Base-by-base conservation (phyloP, 352 stramenopile genomes). In the Phytophthora lateralis region DNA sequence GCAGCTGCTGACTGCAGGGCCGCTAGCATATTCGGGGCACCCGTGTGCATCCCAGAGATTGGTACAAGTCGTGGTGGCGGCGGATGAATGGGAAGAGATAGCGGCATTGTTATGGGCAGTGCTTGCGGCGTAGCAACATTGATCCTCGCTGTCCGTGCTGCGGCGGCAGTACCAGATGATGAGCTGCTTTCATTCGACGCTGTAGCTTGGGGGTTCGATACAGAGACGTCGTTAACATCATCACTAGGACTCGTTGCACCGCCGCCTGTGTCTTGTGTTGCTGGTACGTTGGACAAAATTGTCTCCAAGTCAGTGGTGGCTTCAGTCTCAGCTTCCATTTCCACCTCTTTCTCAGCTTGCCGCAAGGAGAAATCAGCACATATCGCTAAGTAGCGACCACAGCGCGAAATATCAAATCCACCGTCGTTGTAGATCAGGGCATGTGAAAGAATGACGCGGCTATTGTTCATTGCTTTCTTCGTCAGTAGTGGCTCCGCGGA, bases 371-470 rank as follows among this genome's bases (percentile, higher is more conserved):
- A 97, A 65, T 98, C 94, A 20, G 95, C 94, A 78, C 96, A 99
- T 43, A 97, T 97, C 37, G 92, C 95, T 30, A 99, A 82, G 44
- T 97, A 96, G 21, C 90, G 91, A 2, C 97, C 97, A 64, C 97
- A 98, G 15, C 84, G 80, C 14, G 96, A 98, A 39, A 99, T 89
- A 74, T 99, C 97, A 74, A 99, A 98, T 34, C 97, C 97, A 46
- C 97, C 96, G 70, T 99, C 96, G 65, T 98, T 99, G 75, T 99
- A 99, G 26, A 99, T 89, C 49, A 99, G 82, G 4, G 96, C 93
- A 54, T 97, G 88, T 1, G 89, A 93, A 39, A 98, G 68, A 58
- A 96, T 83, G 0, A 90, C 71, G 9, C 83, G 85, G 24, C 84
- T 90, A 58, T 92, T 91, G 52, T 89, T 80, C 86, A 95, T 95